phyloP scores from a whole-genome alignment of 139 green algal genomes.

The Auxenochlorella protothecoides region DNA sequence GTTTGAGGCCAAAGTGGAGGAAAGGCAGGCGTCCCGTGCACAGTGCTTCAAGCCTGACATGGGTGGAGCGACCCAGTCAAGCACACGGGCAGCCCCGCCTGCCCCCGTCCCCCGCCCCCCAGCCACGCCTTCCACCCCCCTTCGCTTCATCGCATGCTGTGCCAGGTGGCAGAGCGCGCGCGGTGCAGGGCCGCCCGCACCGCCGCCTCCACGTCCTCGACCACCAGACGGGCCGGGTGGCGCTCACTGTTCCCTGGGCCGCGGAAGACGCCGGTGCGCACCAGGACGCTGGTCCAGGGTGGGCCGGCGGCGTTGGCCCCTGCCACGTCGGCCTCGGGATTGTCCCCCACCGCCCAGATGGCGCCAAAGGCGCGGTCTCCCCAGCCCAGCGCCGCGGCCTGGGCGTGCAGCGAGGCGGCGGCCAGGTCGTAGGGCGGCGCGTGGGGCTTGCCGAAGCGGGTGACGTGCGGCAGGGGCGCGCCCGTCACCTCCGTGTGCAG shows the following conservation, averaged over 20 bases:
- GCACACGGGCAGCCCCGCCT: too few relatives aligned
- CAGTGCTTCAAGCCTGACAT: too few relatives aligned
- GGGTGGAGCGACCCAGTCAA: too few relatives aligned
- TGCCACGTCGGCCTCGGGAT: slow-evolving; percentile 61
- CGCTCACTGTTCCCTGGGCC: slow-evolving; percentile 31
- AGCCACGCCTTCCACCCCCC: too few relatives aligned
- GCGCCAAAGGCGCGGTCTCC: slow-evolving; percentile 12
- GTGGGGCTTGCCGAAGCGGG: slow-evolving; percentile 59
- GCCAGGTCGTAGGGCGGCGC: slow-evolving; percentile 44
- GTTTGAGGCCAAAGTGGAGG: too few relatives aligned
- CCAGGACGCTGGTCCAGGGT: slow-evolving; percentile 71
- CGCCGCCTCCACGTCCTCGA: slow-evolving; percentile 51
- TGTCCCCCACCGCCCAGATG: slow-evolving; percentile 75
- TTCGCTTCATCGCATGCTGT: slow-evolving; percentile 42
- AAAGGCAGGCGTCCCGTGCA: too few relatives aligned
- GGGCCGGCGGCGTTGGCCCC: slow-evolving; percentile 51
- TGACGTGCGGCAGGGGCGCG: slow-evolving; percentile 3
- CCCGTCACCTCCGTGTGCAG: slow-evolving; percentile 29
- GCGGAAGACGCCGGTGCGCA: slow-evolving; percentile 63
- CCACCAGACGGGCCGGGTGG: slow-evolving; percentile 50
- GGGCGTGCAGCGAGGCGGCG: slow-evolving; percentile 41
- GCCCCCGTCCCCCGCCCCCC: too few relatives aligned
- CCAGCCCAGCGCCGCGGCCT: slow-evolving; percentile 41
- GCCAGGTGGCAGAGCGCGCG: slow-evolving; percentile 30
- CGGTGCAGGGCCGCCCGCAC: slow-evolving; percentile 55